Percentiles rank a stretch among this genome's conserved stretches.
These are phyloP conservation scores for Penicillium desertorum DNA, from an alignment of 495 filamentous ascomycete genomes.

Conservation along the genomic window DNA sequence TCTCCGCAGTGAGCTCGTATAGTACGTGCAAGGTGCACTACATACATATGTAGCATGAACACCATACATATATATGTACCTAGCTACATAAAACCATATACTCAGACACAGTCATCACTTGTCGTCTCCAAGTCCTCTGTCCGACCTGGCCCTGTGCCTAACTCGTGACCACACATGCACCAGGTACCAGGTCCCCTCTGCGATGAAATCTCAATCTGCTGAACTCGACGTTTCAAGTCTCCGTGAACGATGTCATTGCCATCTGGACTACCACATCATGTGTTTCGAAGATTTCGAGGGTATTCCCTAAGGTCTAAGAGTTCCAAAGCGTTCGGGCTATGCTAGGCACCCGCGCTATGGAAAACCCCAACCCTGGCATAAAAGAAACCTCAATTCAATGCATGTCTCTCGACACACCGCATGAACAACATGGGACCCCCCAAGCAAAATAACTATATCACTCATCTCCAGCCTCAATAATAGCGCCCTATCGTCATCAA, in stretches of 20 bases:
- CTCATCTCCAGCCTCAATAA: background rate
- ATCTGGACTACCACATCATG: constrained; percentile 10
- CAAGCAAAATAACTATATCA: background rate
- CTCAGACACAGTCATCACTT: background rate
- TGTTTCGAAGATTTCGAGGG: background rate
- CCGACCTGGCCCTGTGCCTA: background rate
- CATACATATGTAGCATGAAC: background rate
- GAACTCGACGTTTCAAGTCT: constrained; percentile 3
- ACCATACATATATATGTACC: background rate
- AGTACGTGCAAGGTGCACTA: background rate
- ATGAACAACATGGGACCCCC: background rate
- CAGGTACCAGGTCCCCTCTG: background rate
- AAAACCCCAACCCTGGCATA: constrained; percentile 1
- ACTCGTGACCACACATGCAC: constrained; percentile 2
- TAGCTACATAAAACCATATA: background rate
- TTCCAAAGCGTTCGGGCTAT: background rate
- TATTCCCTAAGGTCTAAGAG: background rate
- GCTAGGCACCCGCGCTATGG: background rate
- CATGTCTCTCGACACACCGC: background rate
- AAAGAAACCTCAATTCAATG: background rate
- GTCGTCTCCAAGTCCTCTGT: background rate
- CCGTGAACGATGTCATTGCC: constrained; percentile 4
- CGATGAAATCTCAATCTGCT: constrained; percentile 13
- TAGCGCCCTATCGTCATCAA: constrained; percentile 1
- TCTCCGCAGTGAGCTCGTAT: background rate